Percentiles rank a stretch among this genome's conserved stretches.
phyloP scores from a whole-genome alignment of 352 stramenopile genomes.

The Phytopythium aichiense region DNA sequence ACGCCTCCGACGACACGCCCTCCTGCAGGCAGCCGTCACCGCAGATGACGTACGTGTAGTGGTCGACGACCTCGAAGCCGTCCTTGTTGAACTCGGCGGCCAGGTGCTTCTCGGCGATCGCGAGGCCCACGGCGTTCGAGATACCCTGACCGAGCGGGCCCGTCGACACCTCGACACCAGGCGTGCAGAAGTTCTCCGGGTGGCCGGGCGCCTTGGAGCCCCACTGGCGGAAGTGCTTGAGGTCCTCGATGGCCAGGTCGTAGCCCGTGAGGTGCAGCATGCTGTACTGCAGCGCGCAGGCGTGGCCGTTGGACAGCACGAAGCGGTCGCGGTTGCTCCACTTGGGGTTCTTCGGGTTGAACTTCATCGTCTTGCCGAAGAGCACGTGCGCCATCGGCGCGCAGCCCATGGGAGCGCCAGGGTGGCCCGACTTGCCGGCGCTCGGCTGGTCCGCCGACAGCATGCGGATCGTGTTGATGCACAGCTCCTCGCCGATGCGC shows the following conservation, averaged over 20 bases:
- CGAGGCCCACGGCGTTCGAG: constrained; percentile 97
- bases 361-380: constrained; percentile 91
- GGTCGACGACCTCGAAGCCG: constrained; percentile 93
- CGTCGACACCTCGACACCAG: constrained; percentile 96
- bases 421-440: constrained; percentile 97
- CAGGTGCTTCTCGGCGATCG: constrained; percentile 97
- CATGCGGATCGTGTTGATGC: constrained; percentile 98
- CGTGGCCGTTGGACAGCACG: constrained; percentile 98
- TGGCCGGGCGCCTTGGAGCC: constrained; percentile 96
- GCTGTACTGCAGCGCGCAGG: constrained; percentile 97
- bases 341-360: constrained; percentile 83
- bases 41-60: constrained; percentile 99
- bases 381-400: constrained; percentile 98
- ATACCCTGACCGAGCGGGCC: constrained; percentile 97
- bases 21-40: constrained; percentile 99
- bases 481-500: constrained; percentile 82
- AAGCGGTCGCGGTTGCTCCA: constrained; percentile 98
- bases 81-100: constrained; percentile 98
- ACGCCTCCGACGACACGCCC: constrained; percentile 95
- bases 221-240: constrained; percentile 97
- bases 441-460: constrained; percentile 97
- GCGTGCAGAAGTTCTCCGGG: constrained; percentile 96
- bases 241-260: constrained; percentile 94
- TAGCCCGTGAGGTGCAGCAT: constrained; percentile 98
- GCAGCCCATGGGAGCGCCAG: constrained; percentile 97